phyloP scores from a whole-genome alignment of 2,329 filamentous ascomycete species.

The Cyphellophora attinorum region DNA sequence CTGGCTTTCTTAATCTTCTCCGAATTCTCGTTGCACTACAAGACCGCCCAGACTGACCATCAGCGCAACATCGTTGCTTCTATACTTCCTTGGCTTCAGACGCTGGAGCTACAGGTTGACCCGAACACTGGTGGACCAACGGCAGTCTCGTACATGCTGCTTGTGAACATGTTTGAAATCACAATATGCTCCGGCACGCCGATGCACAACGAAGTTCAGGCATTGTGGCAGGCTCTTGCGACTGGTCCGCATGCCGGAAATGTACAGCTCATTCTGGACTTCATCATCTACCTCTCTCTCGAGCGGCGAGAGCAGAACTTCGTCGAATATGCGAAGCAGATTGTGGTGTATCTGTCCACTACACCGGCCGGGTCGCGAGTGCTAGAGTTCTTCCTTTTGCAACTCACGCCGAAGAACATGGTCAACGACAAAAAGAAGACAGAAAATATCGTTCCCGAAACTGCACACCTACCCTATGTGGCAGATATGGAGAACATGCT shows the following conservation, averaged over 20 bases:
- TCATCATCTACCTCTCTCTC: constrained; percentile 87
- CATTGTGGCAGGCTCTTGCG: constrained; percentile 90
- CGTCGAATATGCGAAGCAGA: constrained; percentile 95
- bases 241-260: constrained; percentile 90
- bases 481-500: constrained; percentile 72
- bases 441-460: constrained; percentile 49
- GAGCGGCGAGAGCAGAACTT: constrained; percentile 96
- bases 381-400: constrained; percentile 82
- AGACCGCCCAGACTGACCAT: constrained; percentile 67
- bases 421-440: constrained; percentile 77
- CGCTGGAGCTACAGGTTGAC: constrained; percentile 83
- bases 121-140: constrained; percentile 77
- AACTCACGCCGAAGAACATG: constrained; percentile 94
- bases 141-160: constrained; percentile 82
- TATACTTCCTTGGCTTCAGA: constrained; percentile 92
- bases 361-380: constrained; percentile 79
- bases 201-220: constrained; percentile 93
- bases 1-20: constrained; percentile 91
- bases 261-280: constrained; percentile 87
- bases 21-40: constrained; percentile 90
- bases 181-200: constrained; percentile 84
- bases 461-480: constrained; percentile 72
- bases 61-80: constrained; percentile 92
- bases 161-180: constrained; percentile 91
- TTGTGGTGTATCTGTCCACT: constrained; percentile 90